phyloP scores from a whole-genome alignment of 202 grass and related monocot genomes.

The Musa balbisiana region DNA sequence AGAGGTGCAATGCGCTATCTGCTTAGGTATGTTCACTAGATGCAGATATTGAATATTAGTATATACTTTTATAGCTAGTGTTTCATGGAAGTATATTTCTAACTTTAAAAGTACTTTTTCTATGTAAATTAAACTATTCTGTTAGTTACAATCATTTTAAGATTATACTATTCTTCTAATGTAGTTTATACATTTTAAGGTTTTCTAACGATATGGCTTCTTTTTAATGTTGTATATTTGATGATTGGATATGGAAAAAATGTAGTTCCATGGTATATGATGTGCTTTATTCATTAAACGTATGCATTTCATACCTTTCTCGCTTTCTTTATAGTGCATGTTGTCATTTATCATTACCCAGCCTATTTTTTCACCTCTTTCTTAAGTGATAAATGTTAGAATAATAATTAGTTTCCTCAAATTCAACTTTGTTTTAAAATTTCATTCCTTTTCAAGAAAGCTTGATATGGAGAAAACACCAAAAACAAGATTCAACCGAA shows the following conservation, averaged over 20 bases:
- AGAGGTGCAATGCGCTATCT: conserved; percentile 98
- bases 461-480: not conserved
- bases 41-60: conserved; percentile 9
- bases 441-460: not conserved
- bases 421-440: not conserved
- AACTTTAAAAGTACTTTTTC: not conserved
- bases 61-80: conserved; percentile 10
- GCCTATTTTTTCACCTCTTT: too few relatives aligned
- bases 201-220: not conserved
- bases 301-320: too few relatives aligned
- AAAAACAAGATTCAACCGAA: not conserved
- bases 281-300: too few relatives aligned
- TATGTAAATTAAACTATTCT: not conserved
- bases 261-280: too few relatives aligned
- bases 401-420: not conserved
- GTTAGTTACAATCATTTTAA: not conserved
- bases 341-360: too few relatives aligned
- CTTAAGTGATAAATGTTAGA: too few relatives aligned
- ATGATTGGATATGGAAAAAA: not conserved
- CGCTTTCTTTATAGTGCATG: too few relatives aligned
- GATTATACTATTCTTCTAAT: not conserved
- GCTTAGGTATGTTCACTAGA: conserved; percentile 64
- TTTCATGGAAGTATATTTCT: not conserved
- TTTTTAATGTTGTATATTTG: not conserved
- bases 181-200: not conserved